These are phyloP conservation scores for Calycina herbarum DNA, from an alignment of 2,329 filamentous ascomycete genomes.

Conservation along the genomic window DNA sequence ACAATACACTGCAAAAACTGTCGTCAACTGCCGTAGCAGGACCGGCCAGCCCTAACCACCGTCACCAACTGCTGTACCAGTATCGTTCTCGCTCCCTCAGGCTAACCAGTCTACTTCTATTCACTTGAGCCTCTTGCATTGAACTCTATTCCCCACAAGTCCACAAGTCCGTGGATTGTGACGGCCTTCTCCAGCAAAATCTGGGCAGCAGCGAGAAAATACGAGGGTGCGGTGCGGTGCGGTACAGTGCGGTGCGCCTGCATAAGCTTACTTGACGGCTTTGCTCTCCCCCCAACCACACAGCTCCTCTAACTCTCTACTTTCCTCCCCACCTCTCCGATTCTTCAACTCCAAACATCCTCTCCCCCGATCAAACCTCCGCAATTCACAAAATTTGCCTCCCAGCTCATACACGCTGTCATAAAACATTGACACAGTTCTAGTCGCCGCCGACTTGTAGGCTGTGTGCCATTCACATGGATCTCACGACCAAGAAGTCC, in stretches of 20 bases:
- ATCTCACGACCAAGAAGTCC: slow-evolving; percentile 21
- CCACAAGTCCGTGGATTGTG: background rate
- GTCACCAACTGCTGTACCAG: background rate
- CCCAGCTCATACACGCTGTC: background rate
- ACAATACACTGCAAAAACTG: background rate
- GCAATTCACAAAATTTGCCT: background rate
- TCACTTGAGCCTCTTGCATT: background rate
- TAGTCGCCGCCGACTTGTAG: slow-evolving; percentile 6
- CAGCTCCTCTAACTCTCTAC: background rate
- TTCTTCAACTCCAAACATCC: background rate
- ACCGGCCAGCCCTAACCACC: background rate
- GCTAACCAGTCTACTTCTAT: background rate
- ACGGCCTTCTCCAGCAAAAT: background rate
- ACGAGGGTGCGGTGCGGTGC: background rate
- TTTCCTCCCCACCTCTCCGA: slow-evolving; percentile 4
- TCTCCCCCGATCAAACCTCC: background rate
- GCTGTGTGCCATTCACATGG: slow-evolving; percentile 23
- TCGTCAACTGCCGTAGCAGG: background rate
- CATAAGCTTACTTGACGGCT: slow-evolving; percentile 13
- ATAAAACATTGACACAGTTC: background rate
- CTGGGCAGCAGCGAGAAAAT: background rate
- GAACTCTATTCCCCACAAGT: background rate
- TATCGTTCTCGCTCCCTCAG: background rate
- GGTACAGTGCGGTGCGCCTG: background rate
- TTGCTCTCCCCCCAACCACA: background rate